Conservation (phyloP, 345 rosid genomes). For the Gossypioides kirkii region DNA sequence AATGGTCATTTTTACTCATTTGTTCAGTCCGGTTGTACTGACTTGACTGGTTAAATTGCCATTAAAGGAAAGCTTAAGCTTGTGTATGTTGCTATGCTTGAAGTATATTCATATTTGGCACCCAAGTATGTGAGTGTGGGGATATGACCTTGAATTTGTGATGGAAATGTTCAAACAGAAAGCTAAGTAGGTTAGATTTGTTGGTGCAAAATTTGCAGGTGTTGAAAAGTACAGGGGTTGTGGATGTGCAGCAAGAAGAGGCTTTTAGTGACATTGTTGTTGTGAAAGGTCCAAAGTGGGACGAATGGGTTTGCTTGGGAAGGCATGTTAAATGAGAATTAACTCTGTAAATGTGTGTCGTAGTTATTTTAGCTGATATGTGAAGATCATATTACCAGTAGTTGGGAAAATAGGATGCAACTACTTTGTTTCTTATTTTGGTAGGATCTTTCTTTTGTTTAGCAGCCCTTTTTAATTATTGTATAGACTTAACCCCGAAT, state of each 20-base stretch:
- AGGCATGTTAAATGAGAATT: no score
- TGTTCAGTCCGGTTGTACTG: neutral
- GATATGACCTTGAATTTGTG: no score
- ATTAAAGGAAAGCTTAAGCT: neutral
- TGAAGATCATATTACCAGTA: neutral
- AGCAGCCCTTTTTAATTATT: no score
- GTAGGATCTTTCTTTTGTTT: neutral
- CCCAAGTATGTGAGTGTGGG: no score
- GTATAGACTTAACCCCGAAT: no score
- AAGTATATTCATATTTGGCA: no score
- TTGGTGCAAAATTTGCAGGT: slow-evolving; percentile 43
- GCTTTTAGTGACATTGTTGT: slow-evolving; percentile 55
- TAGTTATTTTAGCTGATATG: neutral
- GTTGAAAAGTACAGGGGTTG: slow-evolving; percentile 49
- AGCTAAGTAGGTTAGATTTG: neutral
- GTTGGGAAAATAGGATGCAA: neutral
- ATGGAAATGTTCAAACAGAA: neutral
- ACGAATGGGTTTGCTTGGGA: no score
- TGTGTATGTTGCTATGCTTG: no score
- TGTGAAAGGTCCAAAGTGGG: slow-evolving; percentile 15
- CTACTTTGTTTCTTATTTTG: neutral
- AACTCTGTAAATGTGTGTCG: neutral
- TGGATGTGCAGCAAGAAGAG: slow-evolving; percentile 56
- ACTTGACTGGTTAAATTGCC: neutral
- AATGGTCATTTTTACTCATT: neutral